Conservation (phyloP, 148 eudicot genomes). For the Camellia granthamiana region DNA sequence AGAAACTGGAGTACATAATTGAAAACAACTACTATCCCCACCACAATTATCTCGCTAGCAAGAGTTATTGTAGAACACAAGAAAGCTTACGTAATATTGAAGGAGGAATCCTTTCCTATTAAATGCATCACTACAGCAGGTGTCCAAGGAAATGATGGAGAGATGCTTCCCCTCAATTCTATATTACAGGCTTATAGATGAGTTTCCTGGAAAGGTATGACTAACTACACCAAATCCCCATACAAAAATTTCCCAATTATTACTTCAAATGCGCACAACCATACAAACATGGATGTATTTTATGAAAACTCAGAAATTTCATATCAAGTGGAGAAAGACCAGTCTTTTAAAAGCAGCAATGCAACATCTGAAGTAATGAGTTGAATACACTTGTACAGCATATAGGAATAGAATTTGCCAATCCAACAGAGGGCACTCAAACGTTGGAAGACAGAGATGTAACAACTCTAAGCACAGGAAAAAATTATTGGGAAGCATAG, state of each 20-base stretch:
- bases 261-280: not conserved
- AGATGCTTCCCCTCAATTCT: not conserved
- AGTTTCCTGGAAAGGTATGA: not conserved
- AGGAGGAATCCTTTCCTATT: not conserved
- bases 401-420: not conserved
- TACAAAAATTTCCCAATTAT: not conserved
- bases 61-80: not conserved
- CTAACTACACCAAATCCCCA: not conserved
- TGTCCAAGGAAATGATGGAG: not conserved
- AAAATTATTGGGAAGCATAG: too few species aligned
- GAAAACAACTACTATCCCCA: not conserved
- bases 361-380: too few species aligned
- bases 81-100: too few species aligned
- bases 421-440: not conserved
- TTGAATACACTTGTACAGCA: not conserved
- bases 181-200: not conserved
- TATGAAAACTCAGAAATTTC: not conserved
- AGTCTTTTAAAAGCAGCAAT: too few species aligned
- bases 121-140: constrained; percentile 4
- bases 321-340: not conserved
- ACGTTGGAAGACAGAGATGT: not conserved
- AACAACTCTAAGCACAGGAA: too few species aligned
- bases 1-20: not conserved
- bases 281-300: not conserved
- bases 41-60: not conserved